These are phyloP conservation scores for Neonothopanus nambi DNA, from an alignment of 1,284 basidiomycete species.

Conservation along the genomic window DNA sequence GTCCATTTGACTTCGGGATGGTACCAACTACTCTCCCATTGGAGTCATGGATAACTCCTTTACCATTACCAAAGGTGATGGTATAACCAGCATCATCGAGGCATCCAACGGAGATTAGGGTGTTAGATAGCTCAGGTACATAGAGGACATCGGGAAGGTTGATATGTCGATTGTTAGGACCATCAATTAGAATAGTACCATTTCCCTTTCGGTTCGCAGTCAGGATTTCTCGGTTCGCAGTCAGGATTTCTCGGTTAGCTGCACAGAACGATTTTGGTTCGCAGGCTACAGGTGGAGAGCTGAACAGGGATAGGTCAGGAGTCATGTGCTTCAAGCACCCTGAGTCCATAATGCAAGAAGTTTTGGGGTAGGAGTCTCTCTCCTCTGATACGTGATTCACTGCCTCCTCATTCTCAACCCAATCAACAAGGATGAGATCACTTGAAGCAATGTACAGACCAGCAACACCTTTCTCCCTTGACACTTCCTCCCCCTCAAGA, in stretches of 20 bases:
- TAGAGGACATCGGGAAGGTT: conserved; percentile 25
- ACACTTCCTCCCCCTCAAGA: background rate
- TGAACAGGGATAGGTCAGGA: background rate
- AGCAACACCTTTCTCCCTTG: background rate
- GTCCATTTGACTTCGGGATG: conserved; percentile 13
- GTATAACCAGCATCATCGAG: conserved; percentile 23
- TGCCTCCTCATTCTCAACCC: background rate
- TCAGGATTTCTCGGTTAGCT: conserved; percentile 13
- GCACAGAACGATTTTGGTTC: conserved; percentile 8
- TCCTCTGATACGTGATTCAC: no score
- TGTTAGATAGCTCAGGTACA: conserved; percentile 21
- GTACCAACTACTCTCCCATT: conserved; percentile 4
- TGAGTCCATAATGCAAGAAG: background rate
- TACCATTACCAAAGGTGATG: conserved; percentile 15
- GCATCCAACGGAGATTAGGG: no score
- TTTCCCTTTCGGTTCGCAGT: no score
- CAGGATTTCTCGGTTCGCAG: no score
- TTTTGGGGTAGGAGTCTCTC: no score
- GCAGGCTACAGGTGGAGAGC: background rate
- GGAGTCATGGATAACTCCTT: conserved; percentile 8
- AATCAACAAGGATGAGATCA: background rate
- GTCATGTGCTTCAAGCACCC: background rate
- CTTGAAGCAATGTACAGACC: background rate
- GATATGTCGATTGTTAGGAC: conserved; percentile 18
- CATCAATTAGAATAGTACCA: no score